Base-by-base conservation (phyloP, 2,329 filamentous ascomycete genomes). In the Cladosporium sphaerospermum region DNA sequence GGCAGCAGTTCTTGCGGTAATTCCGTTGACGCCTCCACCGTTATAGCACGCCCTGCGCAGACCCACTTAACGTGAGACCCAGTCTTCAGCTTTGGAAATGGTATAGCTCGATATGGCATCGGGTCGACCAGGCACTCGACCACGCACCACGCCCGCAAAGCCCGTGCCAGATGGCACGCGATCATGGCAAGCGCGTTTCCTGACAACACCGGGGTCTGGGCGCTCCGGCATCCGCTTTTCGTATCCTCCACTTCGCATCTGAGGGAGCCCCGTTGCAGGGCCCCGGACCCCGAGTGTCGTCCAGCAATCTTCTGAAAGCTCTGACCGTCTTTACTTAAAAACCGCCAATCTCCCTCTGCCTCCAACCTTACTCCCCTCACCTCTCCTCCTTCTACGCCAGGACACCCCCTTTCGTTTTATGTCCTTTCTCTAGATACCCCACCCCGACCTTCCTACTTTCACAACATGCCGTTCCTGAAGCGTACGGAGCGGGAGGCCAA, bases 381-480 rank as follows among this genome's bases (percentile, higher is more conserved):
- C 47, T 50, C 47, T 50, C 47, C 47, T 43, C 39, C 47, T 14
- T 43, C 40, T 9, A 37, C 18, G 37, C 31, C 47, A 43, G 47
- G 47, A 50, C 39, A 50, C 14, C 39, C 28, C 19, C 16, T 18
- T 28, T 50, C 39, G 40, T 50, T 50, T 19, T 28, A 50, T 50
- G 47, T 50, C 37, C 47, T 34, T 43, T 33, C 37, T 42, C 47
- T 50, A 50, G 37, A 49, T 48, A 48, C 45, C 45, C 34, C 46
- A 40, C 23, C 32, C 41, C 46, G 37, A 33, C 37, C 28, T 41
- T 42, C 14, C 16, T 37, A 14, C 34, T 44, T 33, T 34, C 34
- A 45, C 56, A 61, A 48, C 28, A 67, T 67, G 64, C 60, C 59
- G 53, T 64, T 67, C 59, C 62, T 66, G 60, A 67, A 67, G 57